A percentile compares a stretch with the other conserved stretches of the same genome.
phyloP scores from a whole-genome alignment of 2,329 filamentous ascomycete species.

The Harringtonia aguacate region DNA sequence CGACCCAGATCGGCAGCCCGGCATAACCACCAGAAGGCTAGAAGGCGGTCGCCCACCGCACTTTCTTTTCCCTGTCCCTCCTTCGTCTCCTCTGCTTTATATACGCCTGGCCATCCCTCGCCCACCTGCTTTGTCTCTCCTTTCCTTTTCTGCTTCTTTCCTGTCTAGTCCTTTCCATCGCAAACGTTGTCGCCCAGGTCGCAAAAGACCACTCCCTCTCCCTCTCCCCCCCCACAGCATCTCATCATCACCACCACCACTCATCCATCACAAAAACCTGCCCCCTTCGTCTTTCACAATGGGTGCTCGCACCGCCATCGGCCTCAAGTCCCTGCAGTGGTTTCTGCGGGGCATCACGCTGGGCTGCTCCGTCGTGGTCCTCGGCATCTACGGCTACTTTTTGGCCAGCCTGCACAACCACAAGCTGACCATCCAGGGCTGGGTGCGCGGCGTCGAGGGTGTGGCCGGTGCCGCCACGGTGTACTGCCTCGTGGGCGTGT shows the following conservation, averaged over 20 bases:
- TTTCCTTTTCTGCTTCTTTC: not conserved
- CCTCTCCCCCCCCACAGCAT: not conserved
- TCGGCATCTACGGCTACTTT: slow-evolving; percentile 79
- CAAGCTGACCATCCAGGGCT: slow-evolving; percentile 49
- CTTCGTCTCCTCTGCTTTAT: not conserved
- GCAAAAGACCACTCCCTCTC: too few relatives aligned
- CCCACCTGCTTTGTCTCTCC: too few relatives aligned
- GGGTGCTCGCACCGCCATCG: slow-evolving; percentile 44
- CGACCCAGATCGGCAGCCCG: too few relatives aligned
- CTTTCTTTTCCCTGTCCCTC: not conserved
- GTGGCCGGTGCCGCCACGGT: slow-evolving; percentile 64
- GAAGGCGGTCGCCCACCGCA: too few relatives aligned
- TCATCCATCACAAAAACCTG: not conserved
- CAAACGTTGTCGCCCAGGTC: too few relatives aligned
- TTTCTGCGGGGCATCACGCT: slow-evolving; percentile 66
- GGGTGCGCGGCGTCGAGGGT: slow-evolving; percentile 64
- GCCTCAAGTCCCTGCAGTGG: slow-evolving; percentile 59
- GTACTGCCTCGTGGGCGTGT: slow-evolving; percentile 61
- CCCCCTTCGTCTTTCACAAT: slow-evolving; percentile 28
- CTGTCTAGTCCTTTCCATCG: too few relatives aligned
- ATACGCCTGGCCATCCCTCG: too few relatives aligned
- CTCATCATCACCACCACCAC: not conserved
- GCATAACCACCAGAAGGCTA: too few relatives aligned
- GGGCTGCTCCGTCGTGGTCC: slow-evolving; percentile 58
- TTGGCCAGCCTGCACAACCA: slow-evolving; percentile 61